Percentiles rank a stretch among this genome's conserved stretches.
Evolutionary conservation across 225 moss, liverwort and hornwort genomes (phyloP).

Genomic region (Bryoerythrophyllum caledonicum): DNA sequence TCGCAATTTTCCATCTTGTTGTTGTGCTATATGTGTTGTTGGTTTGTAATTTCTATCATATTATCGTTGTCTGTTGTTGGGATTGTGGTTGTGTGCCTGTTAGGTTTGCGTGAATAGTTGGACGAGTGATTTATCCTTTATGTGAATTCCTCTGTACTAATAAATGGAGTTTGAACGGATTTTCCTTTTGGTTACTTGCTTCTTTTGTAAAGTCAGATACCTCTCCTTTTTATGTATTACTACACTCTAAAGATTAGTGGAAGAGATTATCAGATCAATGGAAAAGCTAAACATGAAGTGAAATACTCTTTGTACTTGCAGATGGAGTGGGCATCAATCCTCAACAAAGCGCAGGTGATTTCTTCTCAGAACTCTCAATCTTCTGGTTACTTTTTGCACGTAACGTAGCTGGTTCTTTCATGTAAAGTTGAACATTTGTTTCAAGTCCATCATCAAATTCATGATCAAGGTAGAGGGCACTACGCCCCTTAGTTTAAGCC

Average conservation of each 20-base stretch:
- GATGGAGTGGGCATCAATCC: conserved; percentile 99
- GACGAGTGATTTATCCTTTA: neutral
- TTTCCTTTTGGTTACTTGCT: neutral
- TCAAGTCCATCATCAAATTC: no score
- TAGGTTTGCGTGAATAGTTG: neutral
- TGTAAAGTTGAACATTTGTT: no score
- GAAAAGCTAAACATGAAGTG: no score
- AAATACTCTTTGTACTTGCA: conserved; percentile 27
- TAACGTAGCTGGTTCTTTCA: no score
- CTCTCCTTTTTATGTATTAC: no score
- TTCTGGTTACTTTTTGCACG: neutral
- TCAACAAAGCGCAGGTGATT: conserved; percentile 90
- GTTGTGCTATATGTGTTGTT: neutral
- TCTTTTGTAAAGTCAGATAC: neutral
- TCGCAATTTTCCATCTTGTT: neutral
- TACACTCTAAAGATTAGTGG: no score
- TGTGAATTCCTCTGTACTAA: neutral
- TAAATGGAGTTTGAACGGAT: neutral
- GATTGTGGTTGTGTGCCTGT: neutral
- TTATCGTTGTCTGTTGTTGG: neutral
- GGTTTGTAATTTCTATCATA: no score
- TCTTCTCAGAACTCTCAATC: neutral
- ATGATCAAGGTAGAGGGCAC: no score
- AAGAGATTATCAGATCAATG: no score
- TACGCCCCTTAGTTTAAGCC: no score